Percentiles rank a stretch among this genome's conserved stretches.
phyloP scores from a whole-genome alignment of 106 monocot species.

The Allium cepa region DNA sequence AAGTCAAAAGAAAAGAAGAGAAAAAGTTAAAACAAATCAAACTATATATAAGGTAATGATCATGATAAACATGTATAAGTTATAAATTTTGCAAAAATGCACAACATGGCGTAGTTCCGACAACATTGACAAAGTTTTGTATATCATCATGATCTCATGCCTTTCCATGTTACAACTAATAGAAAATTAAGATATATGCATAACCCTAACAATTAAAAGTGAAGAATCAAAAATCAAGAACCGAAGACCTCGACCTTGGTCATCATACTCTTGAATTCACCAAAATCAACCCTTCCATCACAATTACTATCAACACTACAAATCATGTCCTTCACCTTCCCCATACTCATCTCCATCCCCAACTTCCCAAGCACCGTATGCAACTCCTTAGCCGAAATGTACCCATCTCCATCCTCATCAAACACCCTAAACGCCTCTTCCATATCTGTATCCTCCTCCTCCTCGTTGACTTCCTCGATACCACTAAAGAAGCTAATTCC shows the following conservation, averaged over 20 bases:
- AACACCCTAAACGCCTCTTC: slow-evolving; percentile 68
- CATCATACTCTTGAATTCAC: slow-evolving; percentile 69
- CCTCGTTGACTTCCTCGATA: background rate
- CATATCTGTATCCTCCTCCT: slow-evolving; percentile 38
- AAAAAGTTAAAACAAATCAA: too few relatives aligned
- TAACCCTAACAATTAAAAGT: too few relatives aligned
- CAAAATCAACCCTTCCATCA: slow-evolving; percentile 54
- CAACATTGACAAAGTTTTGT: too few relatives aligned
- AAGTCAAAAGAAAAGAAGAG: too few relatives aligned
- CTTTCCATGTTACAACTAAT: too few relatives aligned
- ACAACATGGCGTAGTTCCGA: too few relatives aligned
- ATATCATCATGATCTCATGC: too few relatives aligned
- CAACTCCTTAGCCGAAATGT: slow-evolving; percentile 64
- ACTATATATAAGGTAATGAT: too few relatives aligned
- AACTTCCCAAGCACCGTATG: slow-evolving; percentile 57
- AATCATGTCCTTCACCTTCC: slow-evolving; percentile 49
- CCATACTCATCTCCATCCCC: slow-evolving; percentile 42
- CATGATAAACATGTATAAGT: too few relatives aligned
- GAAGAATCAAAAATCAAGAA: background rate
- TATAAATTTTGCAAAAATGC: too few relatives aligned
- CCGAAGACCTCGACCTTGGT: background rate
- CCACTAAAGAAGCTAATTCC: slow-evolving; percentile 19
- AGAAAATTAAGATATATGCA: too few relatives aligned
- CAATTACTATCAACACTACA: slow-evolving; percentile 39
- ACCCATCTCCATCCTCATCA: slow-evolving; percentile 69